These are phyloP conservation scores for Ogataea glucozyma DNA, from an alignment of 805 yeast genomes.

Conservation along the genomic window DNA sequence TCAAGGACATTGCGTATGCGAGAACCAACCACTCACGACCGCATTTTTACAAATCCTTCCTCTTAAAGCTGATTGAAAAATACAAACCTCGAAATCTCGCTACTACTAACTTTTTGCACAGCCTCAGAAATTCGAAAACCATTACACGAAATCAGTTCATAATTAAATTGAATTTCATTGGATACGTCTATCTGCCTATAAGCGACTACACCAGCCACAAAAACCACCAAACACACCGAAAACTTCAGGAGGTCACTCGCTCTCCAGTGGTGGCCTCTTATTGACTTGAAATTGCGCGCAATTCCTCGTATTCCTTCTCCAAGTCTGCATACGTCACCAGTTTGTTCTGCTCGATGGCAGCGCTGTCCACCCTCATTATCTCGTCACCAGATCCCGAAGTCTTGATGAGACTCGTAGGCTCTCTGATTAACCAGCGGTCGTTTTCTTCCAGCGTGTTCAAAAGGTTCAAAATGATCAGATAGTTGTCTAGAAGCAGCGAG, in stretches of 20 bases:
- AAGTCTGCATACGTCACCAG: conserved; percentile 22
- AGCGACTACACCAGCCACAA: background rate
- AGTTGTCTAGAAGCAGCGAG: conserved; percentile 36
- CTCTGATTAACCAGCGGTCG: conserved; percentile 43
- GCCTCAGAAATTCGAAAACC: background rate
- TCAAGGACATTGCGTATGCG: conserved; percentile 17
- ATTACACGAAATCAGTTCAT: conserved; percentile 1
- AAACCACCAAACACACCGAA: no score
- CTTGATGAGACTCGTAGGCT: conserved; percentile 15
- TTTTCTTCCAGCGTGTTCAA: conserved; percentile 38
- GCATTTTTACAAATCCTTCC: no score
- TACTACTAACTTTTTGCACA: no score
- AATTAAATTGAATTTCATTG: conserved; percentile 7
- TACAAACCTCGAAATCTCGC: background rate
- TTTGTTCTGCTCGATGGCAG: conserved; percentile 2
- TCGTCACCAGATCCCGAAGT: conserved; percentile 11
- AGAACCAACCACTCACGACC: no score
- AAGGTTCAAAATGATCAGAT: conserved; percentile 41
- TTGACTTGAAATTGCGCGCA: no score
- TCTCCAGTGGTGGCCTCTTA: no score
- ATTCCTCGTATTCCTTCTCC: conserved; percentile 24
- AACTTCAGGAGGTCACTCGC: no score
- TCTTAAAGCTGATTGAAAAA: no score
- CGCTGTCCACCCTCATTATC: background rate
- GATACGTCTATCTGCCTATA: conserved; percentile 1